Evolutionary conservation across 164 flowering plant genomes (phyloP).

Genomic region (Vitis labrusca): DNA sequence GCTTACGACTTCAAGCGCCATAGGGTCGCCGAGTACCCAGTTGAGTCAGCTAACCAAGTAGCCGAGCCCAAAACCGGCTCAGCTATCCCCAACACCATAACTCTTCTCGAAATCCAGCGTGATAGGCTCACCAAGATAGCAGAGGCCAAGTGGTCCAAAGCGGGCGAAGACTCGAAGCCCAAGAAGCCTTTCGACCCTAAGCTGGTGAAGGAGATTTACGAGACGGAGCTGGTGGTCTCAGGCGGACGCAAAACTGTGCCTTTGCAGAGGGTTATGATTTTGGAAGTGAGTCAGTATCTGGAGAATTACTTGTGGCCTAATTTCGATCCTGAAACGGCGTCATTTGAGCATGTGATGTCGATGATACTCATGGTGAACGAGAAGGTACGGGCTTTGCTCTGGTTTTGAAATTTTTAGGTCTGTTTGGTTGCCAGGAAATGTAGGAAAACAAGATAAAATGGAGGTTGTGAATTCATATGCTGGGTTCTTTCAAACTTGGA

Average conservation of each 20-base stretch:
- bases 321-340: slow-evolving; percentile 23
- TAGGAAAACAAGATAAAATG: not conserved
- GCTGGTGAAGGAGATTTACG: slow-evolving; percentile 80
- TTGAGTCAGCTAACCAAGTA: slow-evolving; percentile 26
- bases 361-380: slow-evolving; percentile 97
- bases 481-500: no score
- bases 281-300: slow-evolving; percentile 73
- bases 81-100: slow-evolving; percentile 57
- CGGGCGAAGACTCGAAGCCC: slow-evolving; percentile 24
- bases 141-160: slow-evolving; percentile 61
- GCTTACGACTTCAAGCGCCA: slow-evolving; percentile 85
- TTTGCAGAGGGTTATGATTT: slow-evolving; percentile 79
- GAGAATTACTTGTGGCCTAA: slow-evolving; percentile 92
- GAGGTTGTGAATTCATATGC: not conserved
- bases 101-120: slow-evolving; percentile 72
- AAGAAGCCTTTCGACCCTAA: slow-evolving; percentile 50
- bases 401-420: not conserved
- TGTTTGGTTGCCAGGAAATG: slow-evolving; percentile 1
- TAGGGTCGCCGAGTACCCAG: slow-evolving; percentile 89
- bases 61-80: slow-evolving; percentile 47
- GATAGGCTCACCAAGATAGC: slow-evolving; percentile 87
- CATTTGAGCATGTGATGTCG: slow-evolving; percentile 95
- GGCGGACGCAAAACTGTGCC: slow-evolving; percentile 71
- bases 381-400: slow-evolving; percentile 50
- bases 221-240: slow-evolving; percentile 66